phyloP scores from a whole-genome alignment of 2,329 filamentous ascomycete species.

The Nectriaceae sp. region DNA sequence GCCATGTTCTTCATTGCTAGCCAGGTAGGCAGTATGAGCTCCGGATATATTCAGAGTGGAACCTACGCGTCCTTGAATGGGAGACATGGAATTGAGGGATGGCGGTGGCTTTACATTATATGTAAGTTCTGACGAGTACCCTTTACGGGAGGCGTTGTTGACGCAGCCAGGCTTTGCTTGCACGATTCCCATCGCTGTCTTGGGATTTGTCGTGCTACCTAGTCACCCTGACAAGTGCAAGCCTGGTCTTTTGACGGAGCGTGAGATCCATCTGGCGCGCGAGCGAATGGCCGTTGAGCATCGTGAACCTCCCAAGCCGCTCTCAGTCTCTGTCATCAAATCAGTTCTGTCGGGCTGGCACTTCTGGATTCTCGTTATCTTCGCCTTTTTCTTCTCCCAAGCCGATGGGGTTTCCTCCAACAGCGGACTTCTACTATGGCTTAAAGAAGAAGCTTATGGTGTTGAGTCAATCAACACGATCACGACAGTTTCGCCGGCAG shows the following conservation, averaged over 20 bases:
- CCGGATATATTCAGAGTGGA: conserved; percentile 44
- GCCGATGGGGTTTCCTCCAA: conserved; percentile 36
- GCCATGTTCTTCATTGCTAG: conserved; percentile 45
- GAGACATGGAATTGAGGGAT: conserved; percentile 38
- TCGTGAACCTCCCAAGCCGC: conserved; percentile 28
- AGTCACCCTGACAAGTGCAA: conserved; percentile 31
- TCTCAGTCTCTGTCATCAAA: conserved; percentile 22
- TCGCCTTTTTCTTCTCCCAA: conserved; percentile 30
- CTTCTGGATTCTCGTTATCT: conserved; percentile 32
- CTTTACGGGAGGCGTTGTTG: not conserved
- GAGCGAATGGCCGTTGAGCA: conserved; percentile 32
- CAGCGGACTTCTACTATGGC: conserved; percentile 35
- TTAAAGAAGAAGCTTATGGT: conserved; percentile 34
- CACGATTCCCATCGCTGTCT: conserved; percentile 32
- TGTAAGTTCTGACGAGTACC: conserved; percentile 13
- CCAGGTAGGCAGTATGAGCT: conserved; percentile 45
- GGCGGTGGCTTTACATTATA: conserved; percentile 49
- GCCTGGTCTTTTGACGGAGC: conserved; percentile 27
- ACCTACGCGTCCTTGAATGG: conserved; percentile 41
- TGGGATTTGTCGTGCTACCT: conserved; percentile 35
- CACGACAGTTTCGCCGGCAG: conserved; percentile 41
- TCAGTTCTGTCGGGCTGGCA: conserved; percentile 15
- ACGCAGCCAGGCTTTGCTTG: conserved; percentile 32
- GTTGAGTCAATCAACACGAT: conserved; percentile 51
- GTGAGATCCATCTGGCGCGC: conserved; percentile 30